Percentiles rank a stretch among this genome's conserved stretches.
Conservation (phyloP, 768 basidiomycete genomes). For the Rhizopogon sp. region DNA sequence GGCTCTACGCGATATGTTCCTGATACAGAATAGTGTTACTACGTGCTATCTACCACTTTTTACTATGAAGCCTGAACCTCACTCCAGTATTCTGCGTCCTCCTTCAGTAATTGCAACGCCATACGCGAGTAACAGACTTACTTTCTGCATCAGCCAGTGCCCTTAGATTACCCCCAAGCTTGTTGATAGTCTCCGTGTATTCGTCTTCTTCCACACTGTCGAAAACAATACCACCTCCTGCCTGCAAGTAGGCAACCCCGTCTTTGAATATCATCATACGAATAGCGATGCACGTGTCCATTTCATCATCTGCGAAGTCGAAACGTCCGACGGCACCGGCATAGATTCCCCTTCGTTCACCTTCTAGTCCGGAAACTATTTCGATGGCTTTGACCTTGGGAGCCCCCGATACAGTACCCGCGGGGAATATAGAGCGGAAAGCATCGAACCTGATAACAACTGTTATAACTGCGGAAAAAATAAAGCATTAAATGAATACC, state of each 20-base stretch:
- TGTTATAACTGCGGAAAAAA: neutral
- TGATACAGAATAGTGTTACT: neutral
- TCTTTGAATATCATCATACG: conserved; percentile 97
- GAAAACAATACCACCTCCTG: conserved; percentile 95
- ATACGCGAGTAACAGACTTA: conserved; percentile 35
- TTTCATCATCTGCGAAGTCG: conserved; percentile 89
- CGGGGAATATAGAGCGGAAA: conserved; percentile 98
- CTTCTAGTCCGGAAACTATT: conserved; percentile 80
- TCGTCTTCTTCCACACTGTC: conserved; percentile 99
- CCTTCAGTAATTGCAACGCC: conserved; percentile 13
- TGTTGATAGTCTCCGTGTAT: conserved; percentile 93
- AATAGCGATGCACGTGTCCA: conserved; percentile 99
- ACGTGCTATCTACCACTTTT: conserved; percentile 19
- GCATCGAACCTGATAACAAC: conserved; percentile 77
- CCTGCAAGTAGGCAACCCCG: conserved; percentile 87
- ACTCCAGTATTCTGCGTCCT: conserved; percentile 60
- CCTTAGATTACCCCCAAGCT: conserved; percentile 79
- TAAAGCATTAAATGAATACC: conserved; percentile 40
- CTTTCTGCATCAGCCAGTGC: conserved; percentile 87
- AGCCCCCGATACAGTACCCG: conserved; percentile 97
- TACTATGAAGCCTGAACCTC: conserved; percentile 49
- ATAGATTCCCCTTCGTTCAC: conserved; percentile 89
- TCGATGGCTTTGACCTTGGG: conserved; percentile 99
- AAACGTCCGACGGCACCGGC: conserved; percentile 98
- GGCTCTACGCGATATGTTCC: neutral